phyloP scores from a whole-genome alignment of 345 rosid genomes.

The rapeseed (Brassica napus) region DNA sequence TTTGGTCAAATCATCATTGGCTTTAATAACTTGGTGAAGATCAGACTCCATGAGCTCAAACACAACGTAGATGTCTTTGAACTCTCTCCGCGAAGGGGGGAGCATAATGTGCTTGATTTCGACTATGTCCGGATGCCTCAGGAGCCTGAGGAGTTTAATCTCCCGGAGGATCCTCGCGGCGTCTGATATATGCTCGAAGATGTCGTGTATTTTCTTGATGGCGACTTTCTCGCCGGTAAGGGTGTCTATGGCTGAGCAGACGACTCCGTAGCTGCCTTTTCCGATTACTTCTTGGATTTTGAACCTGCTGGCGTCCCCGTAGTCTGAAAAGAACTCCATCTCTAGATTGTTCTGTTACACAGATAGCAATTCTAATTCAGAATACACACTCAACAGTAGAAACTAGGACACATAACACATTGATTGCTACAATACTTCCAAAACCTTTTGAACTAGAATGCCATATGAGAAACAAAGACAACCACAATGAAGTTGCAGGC shows the following conservation, averaged over 20 bases:
- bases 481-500: background rate
- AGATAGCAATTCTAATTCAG: conserved; percentile 7
- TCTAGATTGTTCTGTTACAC: conserved; percentile 66
- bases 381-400: background rate
- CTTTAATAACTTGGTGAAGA: conserved; percentile 96
- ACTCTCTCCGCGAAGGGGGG: conserved; percentile 90
- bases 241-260: conserved; percentile 87
- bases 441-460: background rate
- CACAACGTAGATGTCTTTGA: conserved; percentile 93
- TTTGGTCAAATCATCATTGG: conserved; percentile 90
- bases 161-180: conserved; percentile 92
- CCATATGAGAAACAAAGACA: background rate
- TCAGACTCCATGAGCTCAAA: conserved; percentile 98
- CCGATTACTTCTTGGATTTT: conserved; percentile 92
- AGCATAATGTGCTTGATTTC: conserved; percentile 96
- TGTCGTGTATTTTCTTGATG: background rate
- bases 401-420: background rate
- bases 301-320: conserved; percentile 84
- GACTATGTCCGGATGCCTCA: conserved; percentile 89
- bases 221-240: conserved; percentile 81
- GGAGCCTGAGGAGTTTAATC: conserved; percentile 80
- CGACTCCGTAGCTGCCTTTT: conserved; percentile 94
- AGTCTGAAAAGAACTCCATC: conserved; percentile 85
- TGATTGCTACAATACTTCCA: conserved; percentile 4
- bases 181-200: conserved; percentile 44